Percentiles rank a stretch among this genome's conserved stretches.
These are phyloP conservation scores for Prototheca wickerhamii DNA, from an alignment of 163 green algal species.

Conservation along the genomic window DNA sequence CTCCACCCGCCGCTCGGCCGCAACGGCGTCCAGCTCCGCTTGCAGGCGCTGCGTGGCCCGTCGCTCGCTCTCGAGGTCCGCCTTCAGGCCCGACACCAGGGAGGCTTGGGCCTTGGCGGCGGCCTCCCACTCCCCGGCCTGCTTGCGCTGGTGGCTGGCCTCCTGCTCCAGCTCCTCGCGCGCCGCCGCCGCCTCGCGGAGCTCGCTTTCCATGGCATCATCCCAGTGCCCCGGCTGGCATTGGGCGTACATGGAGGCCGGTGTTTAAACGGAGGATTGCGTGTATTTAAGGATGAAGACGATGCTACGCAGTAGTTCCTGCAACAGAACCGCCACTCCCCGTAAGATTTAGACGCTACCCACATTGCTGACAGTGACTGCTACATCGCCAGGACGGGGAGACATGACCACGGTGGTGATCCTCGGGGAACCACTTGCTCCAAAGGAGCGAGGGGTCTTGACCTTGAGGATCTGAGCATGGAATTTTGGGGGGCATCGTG, in stretches of 20 bases:
- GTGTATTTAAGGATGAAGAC: no score
- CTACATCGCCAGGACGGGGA: neutral
- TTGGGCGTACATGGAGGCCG: no score
- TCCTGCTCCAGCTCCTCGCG: neutral
- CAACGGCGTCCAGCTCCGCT: neutral
- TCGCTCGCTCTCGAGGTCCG: neutral
- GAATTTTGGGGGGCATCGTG: no score
- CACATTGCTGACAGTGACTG: neutral
- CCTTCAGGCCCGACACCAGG: neutral
- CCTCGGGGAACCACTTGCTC: neutral
- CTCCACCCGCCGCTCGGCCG: neutral
- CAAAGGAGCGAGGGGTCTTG: neutral
- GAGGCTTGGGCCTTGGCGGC: neutral
- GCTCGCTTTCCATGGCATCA: neutral
- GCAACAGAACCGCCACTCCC: no score
- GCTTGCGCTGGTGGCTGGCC: neutral
- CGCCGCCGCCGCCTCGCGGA: neutral
- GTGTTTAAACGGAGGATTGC: neutral
- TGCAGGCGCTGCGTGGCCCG: neutral
- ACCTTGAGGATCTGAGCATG: neutral
- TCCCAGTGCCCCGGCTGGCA: neutral
- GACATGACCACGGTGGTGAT: slow-evolving; percentile 3
- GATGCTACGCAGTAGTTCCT: no score
- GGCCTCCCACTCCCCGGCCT: neutral
- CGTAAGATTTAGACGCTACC: no score